Percentiles rank a stretch among this genome's conserved stretches.
Conservation (phyloP, 805 yeast genomes). For the Starmerella sirachaensis region DNA sequence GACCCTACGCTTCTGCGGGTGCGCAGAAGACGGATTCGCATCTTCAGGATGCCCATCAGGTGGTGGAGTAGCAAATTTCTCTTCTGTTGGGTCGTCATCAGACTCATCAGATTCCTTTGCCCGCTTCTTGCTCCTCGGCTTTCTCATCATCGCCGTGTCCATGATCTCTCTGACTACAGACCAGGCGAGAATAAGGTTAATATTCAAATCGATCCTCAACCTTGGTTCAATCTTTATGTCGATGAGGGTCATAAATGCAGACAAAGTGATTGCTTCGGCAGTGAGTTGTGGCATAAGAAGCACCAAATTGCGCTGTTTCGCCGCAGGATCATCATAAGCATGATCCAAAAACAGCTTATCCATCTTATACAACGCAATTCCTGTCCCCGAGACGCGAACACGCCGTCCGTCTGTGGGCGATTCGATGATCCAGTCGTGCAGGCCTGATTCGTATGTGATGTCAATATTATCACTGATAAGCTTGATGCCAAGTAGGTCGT, state of each 20-base stretch:
- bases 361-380: conserved; percentile 16
- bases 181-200: conserved; percentile 22
- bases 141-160: conserved; percentile 18
- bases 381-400: conserved; percentile 6
- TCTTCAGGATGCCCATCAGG: conserved; percentile 1
- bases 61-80: neutral
- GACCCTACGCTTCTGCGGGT: neutral
- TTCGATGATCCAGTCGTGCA: neutral
- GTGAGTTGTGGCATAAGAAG: conserved; percentile 13
- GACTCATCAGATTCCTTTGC: neutral
- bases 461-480: conserved; percentile 7
- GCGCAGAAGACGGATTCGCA: conserved; percentile 6
- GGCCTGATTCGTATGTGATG: conserved; percentile 9
- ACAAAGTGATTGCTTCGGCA: conserved; percentile 8
- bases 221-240: conserved; percentile 15
- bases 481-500: conserved; percentile 19
- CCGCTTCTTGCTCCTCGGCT: neutral
- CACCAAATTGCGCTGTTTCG: conserved; percentile 5
- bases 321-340: conserved; percentile 6
- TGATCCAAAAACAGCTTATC: conserved; percentile 11
- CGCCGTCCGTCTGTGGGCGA: conserved; percentile 20
- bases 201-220: conserved; percentile 15
- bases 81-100: neutral
- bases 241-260: conserved; percentile 1
- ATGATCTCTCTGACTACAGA: conserved; percentile 22